phyloP scores from a whole-genome alignment of 1,284 basidiomycete species.

The Rugosomyces carneus region DNA sequence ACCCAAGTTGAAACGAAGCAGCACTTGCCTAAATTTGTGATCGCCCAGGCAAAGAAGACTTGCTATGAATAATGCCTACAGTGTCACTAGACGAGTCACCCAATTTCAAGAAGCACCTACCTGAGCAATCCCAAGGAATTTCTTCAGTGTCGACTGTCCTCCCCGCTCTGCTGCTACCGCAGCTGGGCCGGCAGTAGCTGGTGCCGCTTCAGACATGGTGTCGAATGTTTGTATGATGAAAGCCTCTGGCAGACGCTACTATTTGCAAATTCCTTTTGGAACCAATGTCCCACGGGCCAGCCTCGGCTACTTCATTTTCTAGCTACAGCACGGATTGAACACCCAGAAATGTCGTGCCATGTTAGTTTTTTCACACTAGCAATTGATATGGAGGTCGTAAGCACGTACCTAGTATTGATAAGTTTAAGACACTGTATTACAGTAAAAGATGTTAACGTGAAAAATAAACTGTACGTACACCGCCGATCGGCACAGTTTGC shows the following conservation, averaged over 20 bases:
- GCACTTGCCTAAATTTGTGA: constrained; percentile 55
- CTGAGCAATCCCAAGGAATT: constrained; percentile 40
- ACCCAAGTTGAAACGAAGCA: neutral
- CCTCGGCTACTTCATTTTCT: too few species aligned
- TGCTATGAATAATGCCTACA: constrained; percentile 39
- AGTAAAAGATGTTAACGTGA: too few species aligned
- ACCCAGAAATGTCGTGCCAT: too few species aligned
- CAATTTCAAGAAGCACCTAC: constrained; percentile 23
- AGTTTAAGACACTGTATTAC: too few species aligned
- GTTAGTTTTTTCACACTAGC: too few species aligned
- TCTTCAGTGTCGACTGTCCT: constrained; percentile 29
- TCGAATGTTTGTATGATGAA: neutral
- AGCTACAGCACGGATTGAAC: constrained; percentile 4
- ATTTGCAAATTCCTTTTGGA: neutral
- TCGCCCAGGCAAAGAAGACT: constrained; percentile 55
- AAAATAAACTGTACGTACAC: too few species aligned
- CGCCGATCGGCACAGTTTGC: too few species aligned
- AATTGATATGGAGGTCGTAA: too few species aligned
- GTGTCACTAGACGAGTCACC: neutral
- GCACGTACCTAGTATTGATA: too few species aligned
- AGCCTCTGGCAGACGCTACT: too few species aligned
- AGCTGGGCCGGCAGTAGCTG: constrained; percentile 4
- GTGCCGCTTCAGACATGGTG: constrained; percentile 24
- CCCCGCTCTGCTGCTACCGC: neutral
- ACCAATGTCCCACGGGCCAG: neutral